Conservation (phyloP, 2,329 filamentous ascomycete genomes). For the Xylogone sp. region DNA sequence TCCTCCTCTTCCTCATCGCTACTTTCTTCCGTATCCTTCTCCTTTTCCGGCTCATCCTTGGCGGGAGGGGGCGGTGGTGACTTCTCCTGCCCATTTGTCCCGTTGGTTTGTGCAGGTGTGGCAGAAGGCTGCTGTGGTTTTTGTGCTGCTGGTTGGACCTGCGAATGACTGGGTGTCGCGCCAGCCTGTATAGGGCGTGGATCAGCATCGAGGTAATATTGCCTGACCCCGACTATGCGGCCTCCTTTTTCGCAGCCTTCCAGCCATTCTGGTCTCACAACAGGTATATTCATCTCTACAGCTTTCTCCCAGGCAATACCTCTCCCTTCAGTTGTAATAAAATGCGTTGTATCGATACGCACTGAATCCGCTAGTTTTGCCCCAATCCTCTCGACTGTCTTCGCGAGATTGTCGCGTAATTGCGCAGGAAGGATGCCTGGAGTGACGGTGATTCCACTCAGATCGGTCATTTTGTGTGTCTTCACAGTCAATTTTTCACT, state of each 20-base stretch:
- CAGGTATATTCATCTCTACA: conserved; percentile 94
- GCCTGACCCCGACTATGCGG: conserved; percentile 87
- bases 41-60: conserved; percentile 17
- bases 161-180: conserved; percentile 10
- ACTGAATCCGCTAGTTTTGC: conserved; percentile 88
- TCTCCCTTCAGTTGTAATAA: conserved; percentile 91
- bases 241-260: conserved; percentile 94
- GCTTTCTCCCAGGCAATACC: conserved; percentile 94
- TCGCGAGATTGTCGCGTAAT: conserved; percentile 67
- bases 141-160: conserved; percentile 12
- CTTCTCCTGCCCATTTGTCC: conserved; percentile 16
- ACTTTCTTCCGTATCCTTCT: conserved; percentile 18
- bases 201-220: conserved; percentile 92
- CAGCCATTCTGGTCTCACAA: conserved; percentile 95
- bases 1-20: conserved; percentile 22
- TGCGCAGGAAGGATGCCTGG: conserved; percentile 77
- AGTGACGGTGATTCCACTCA: conserved; percentile 92
- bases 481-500: conserved; percentile 81
- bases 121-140: conserved; percentile 14
- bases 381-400: conserved; percentile 81
- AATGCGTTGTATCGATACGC: conserved; percentile 96
- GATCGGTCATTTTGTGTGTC: conserved; percentile 98
- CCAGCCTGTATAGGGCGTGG: conserved; percentile 28
- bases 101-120: conserved; percentile 18
- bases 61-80: conserved; percentile 25